phyloP scores from a whole-genome alignment of 2,329 filamentous ascomycete genomes.

The Diaporthe destruens region DNA sequence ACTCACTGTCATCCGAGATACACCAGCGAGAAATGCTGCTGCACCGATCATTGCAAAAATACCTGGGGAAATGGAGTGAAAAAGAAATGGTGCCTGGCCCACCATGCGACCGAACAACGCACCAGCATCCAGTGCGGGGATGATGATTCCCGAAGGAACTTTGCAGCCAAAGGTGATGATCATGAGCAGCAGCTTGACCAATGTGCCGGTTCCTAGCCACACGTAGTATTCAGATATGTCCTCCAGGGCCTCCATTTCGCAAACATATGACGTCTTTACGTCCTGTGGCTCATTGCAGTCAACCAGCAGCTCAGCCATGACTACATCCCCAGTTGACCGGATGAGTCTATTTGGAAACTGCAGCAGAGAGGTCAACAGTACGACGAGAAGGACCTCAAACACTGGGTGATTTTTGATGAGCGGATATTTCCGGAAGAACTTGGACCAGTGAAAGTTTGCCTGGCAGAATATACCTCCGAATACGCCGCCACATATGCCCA shows the following conservation, averaged over 20 bases:
- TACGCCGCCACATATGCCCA: conserved; percentile 68
- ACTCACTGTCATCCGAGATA: conserved; percentile 55
- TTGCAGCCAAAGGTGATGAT: conserved; percentile 71
- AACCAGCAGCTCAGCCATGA: conserved; percentile 68
- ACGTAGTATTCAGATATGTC: conserved; percentile 58
- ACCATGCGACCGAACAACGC: conserved; percentile 69
- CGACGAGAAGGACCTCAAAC: conserved; percentile 67
- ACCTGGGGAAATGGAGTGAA: conserved; percentile 62
- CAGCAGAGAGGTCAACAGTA: conserved; percentile 64
- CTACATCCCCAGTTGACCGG: conserved; percentile 65
- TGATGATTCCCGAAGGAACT: conserved; percentile 71
- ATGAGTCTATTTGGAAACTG: conserved; percentile 69
- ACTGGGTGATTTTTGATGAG: conserved; percentile 69
- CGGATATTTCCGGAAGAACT: conserved; percentile 63
- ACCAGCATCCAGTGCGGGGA: conserved; percentile 69
- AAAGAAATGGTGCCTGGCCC: conserved; percentile 49
- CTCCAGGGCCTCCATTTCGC: conserved; percentile 58
- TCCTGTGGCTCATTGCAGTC: conserved; percentile 57
- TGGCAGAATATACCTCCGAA: conserved; percentile 71
- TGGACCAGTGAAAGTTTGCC: conserved; percentile 69
- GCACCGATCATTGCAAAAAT: conserved; percentile 73
- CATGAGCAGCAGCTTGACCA: conserved; percentile 67
- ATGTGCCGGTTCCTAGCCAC: conserved; percentile 65
- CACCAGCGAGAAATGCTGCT: conserved; percentile 69
- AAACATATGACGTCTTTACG: conserved; percentile 54